Conservation (phyloP, 2,329 filamentous ascomycete species). For the Nannizziopsis arthrosporioides region DNA sequence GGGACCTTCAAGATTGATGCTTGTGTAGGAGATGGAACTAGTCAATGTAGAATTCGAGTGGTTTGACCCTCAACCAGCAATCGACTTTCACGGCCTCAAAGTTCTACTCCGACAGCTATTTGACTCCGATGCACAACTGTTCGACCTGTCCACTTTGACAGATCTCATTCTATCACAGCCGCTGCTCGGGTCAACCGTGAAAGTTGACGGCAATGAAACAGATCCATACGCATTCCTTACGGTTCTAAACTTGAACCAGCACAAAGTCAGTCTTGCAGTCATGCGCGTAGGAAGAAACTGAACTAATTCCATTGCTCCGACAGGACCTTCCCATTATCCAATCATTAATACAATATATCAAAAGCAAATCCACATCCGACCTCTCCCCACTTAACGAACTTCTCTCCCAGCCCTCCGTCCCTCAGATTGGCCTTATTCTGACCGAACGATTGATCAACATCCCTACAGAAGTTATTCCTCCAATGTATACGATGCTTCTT, state of each 20-base stretch:
- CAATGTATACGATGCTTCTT: conserved; percentile 86
- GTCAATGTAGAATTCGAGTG: conserved; percentile 97
- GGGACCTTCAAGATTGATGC: conserved; percentile 1
- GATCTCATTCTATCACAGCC: conserved; percentile 81
- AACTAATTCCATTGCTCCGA: neutral
- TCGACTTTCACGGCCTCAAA: conserved; percentile 94
- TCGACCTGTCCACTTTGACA: conserved; percentile 75
- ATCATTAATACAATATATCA: conserved; percentile 60
- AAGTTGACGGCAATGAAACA: conserved; percentile 86
- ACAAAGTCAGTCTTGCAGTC: conserved; percentile 39
- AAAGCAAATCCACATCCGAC: conserved; percentile 41
- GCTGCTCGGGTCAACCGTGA: conserved; percentile 83
- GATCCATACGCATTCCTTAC: conserved; percentile 91
- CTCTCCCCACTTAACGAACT: conserved; percentile 49
- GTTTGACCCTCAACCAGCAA: conserved; percentile 82
- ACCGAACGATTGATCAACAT: conserved; percentile 93
- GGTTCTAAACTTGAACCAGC: conserved; percentile 68
- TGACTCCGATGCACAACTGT: conserved; percentile 72
- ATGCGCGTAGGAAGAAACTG: neutral
- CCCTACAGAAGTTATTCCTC: conserved; percentile 81
- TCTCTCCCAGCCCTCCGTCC: conserved; percentile 41
- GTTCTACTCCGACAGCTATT: conserved; percentile 81
- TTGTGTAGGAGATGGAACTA: conserved; percentile 66
- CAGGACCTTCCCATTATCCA: conserved; percentile 59
- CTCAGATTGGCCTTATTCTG: conserved; percentile 71